Conservation (phyloP, 2,329 filamentous ascomycete species). For the Nigrospora oryzae region DNA sequence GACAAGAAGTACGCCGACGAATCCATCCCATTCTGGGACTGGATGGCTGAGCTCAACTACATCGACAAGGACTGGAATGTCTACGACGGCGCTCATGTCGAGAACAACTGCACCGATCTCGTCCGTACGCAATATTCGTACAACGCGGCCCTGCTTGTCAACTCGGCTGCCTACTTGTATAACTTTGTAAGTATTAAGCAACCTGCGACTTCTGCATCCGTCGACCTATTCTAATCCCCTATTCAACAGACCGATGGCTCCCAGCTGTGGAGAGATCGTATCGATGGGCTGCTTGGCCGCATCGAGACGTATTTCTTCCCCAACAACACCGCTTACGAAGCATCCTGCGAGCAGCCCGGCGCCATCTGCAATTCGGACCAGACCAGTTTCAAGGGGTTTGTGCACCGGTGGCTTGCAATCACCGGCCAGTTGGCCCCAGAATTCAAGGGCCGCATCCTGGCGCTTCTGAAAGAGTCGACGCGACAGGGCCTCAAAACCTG, state of each 20-base stretch:
- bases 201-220: neutral
- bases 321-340: conserved; percentile 39
- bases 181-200: conserved; percentile 17
- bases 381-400: conserved; percentile 46
- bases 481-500: conserved; percentile 27
- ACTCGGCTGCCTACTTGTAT: conserved; percentile 28
- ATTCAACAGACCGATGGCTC: conserved; percentile 25
- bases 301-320: conserved; percentile 39
- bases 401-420: conserved; percentile 37
- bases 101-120: conserved; percentile 30
- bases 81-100: conserved; percentile 33
- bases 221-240: too few relatives aligned
- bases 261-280: conserved; percentile 36
- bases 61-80: conserved; percentile 33
- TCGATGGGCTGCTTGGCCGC: conserved; percentile 35
- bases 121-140: conserved; percentile 40
- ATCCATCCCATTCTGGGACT: conserved; percentile 48
- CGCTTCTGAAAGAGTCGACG: conserved; percentile 26
- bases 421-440: conserved; percentile 26
- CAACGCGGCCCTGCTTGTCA: conserved; percentile 36
- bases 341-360: conserved; percentile 36
- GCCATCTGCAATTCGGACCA: conserved; percentile 47
- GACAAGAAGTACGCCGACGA: conserved; percentile 53
- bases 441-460: conserved; percentile 22
- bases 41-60: conserved; percentile 31